phyloP scores from a whole-genome alignment of 2,329 filamentous ascomycete species.

The Emericellopsis atlantica region DNA sequence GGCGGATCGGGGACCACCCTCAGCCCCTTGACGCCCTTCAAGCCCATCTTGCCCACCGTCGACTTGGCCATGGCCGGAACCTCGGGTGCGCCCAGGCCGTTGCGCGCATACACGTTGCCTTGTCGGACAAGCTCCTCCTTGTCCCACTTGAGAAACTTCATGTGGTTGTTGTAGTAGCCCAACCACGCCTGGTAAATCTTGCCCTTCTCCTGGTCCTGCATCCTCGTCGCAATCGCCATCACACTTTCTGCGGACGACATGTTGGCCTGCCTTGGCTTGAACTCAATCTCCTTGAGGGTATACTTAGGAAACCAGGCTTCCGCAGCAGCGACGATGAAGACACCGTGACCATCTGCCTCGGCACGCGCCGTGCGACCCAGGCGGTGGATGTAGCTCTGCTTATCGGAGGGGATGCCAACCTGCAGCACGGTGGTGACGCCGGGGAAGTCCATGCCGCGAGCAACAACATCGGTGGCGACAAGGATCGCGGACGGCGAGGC shows the following conservation, averaged over 20 bases:
- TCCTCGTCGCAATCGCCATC: slow-evolving; percentile 18
- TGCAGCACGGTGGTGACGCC: slow-evolving; percentile 94
- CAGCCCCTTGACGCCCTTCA: slow-evolving; percentile 37
- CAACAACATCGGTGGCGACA: slow-evolving; percentile 94
- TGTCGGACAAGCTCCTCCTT: slow-evolving; percentile 31
- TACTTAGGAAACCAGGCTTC: slow-evolving; percentile 70
- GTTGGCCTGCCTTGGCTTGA: slow-evolving; percentile 14
- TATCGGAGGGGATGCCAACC: slow-evolving; percentile 87
- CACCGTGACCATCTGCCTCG: slow-evolving; percentile 70
- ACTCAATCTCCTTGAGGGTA: slow-evolving; percentile 39
- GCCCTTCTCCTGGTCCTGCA: slow-evolving; percentile 30
- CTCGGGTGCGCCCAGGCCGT: slow-evolving; percentile 32
- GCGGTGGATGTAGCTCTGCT: slow-evolving; percentile 85
- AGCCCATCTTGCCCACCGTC: slow-evolving; percentile 43
- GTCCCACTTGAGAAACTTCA: slow-evolving; percentile 29
- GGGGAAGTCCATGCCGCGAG: slow-evolving; percentile 29
- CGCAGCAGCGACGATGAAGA: slow-evolving; percentile 86
- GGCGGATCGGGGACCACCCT: slow-evolving; percentile 30
- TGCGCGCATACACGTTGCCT: slow-evolving; percentile 35
- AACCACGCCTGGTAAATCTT: slow-evolving; percentile 46
- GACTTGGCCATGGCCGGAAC: slow-evolving; percentile 32
- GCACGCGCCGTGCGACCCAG: slow-evolving; percentile 85
- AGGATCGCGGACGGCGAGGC: slow-evolving; percentile 70
- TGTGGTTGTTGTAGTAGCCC: slow-evolving; percentile 39
- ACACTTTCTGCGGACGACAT: slow-evolving; percentile 15